These are phyloP conservation scores for Plasmodium ovale DNA, from an alignment of 169 alveolate species.

Conservation along the genomic window DNA sequence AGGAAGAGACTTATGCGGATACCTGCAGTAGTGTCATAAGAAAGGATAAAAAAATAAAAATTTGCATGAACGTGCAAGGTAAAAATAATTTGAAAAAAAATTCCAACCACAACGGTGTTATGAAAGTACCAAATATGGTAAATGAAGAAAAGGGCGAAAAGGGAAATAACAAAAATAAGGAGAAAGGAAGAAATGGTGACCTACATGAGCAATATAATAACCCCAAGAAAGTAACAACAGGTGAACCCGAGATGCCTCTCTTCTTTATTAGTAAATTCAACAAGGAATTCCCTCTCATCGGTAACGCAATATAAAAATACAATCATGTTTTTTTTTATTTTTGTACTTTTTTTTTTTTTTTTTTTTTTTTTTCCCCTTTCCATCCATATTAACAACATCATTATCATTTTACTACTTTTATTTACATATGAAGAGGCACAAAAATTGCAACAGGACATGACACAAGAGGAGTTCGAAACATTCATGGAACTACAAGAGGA, in stretches of 20 bases:
- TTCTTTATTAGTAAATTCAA: constrained; percentile 78
- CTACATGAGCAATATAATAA: not conserved
- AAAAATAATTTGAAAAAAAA: constrained; percentile 1
- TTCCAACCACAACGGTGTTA: not conserved
- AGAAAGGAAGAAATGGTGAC: not conserved
- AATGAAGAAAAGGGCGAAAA: constrained; percentile 16
- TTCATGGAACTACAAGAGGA: constrained; percentile 58
- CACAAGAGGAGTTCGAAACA: constrained; percentile 58
- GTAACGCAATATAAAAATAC: no score
- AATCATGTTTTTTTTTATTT: no score
- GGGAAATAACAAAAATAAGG: not conserved
- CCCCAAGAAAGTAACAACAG: not conserved
- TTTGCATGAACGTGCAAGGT: constrained; percentile 45
- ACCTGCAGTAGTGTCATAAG: constrained; percentile 39
- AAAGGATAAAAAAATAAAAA: constrained; percentile 49
- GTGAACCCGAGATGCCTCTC: constrained; percentile 79
- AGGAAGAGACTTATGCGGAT: constrained; percentile 26
- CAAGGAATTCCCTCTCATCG: constrained; percentile 24
- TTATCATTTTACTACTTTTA: not conserved
- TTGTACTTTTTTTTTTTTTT: no score
- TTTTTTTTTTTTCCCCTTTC: not conserved
- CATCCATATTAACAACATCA: not conserved
- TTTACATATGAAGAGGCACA: constrained; percentile 38
- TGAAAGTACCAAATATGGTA: not conserved
- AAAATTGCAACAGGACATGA: constrained; percentile 69